Evolutionary conservation across 73 alveolate genomes (phyloP).

Genomic region (Uronychia binucleata): DNA sequence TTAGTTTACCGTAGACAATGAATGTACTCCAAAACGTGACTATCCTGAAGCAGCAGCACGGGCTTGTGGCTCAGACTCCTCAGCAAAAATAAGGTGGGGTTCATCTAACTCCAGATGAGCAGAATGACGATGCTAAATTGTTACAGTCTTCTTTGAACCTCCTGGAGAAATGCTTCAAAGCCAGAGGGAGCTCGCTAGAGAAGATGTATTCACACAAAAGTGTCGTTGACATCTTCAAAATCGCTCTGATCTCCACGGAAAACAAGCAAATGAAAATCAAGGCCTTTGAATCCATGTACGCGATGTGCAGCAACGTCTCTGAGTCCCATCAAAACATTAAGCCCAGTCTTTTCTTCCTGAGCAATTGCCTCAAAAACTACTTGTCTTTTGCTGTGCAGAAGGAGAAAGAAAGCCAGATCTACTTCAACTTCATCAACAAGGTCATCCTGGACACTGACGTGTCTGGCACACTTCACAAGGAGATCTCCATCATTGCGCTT

Average conservation of each 20-base stretch:
- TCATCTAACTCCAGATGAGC: background rate
- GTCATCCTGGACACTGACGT: slow-evolving; percentile 23
- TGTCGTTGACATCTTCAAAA: background rate
- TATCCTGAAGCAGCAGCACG: background rate
- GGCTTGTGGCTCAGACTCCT: background rate
- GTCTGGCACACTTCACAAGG: background rate
- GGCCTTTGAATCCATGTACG: background rate
- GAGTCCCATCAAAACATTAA: background rate
- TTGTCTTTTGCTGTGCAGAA: slow-evolving; percentile 22
- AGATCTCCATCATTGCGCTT: slow-evolving; percentile 4
- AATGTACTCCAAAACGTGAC: background rate
- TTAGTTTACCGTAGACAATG: background rate
- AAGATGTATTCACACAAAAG: background rate
- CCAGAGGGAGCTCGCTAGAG: background rate
- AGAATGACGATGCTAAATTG: background rate
- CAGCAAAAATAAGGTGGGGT: no score
- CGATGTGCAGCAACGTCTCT: background rate
- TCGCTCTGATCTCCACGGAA: background rate
- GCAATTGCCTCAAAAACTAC: slow-evolving; percentile 18
- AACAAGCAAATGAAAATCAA: background rate
- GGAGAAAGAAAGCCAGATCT: background rate
- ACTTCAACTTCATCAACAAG: slow-evolving; percentile 29
- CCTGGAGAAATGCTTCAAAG: background rate
- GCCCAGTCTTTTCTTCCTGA: slow-evolving; percentile 45
- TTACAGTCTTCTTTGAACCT: background rate